Percentiles rank a stretch among this genome's conserved stretches.
phyloP scores from a whole-genome alignment of 306 rosid species.

The Citrullus mucosospermus region DNA sequence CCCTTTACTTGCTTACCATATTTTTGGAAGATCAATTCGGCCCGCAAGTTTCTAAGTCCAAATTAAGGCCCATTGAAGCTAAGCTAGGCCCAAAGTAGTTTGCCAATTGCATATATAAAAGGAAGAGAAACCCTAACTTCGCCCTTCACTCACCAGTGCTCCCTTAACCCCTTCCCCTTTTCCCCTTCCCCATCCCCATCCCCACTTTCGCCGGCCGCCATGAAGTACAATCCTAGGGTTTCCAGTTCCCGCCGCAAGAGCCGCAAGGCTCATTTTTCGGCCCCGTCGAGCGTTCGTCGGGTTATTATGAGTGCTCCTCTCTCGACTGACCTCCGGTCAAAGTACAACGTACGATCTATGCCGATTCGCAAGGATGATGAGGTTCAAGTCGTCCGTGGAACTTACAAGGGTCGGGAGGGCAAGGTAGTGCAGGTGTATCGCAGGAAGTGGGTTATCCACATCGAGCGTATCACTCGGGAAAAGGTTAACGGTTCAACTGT shows the following conservation, averaged over 20 bases:
- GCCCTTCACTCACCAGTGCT: too few relatives aligned
- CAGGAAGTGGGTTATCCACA: constrained; percentile 90
- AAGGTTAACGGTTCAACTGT: constrained; percentile 62
- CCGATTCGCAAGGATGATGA: constrained; percentile 92
- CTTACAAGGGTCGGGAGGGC: constrained; percentile 88
- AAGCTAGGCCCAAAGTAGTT: background rate
- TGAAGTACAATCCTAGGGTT: constrained; percentile 84
- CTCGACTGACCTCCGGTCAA: constrained; percentile 62
- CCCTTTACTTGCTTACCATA: too few relatives aligned
- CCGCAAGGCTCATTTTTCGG: constrained; percentile 90
- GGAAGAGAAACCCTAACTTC: background rate
- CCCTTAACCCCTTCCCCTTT: background rate
- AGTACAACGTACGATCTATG: constrained; percentile 82
- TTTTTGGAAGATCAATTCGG: background rate
- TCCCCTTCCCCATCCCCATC: background rate
- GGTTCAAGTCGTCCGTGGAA: constrained; percentile 82
- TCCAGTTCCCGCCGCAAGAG: constrained; percentile 86
- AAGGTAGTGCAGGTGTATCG: constrained; percentile 89
- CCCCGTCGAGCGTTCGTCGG: constrained; percentile 89
- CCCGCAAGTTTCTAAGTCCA: background rate
- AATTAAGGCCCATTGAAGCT: background rate
- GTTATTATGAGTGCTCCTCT: constrained; percentile 87
- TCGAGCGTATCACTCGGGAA: constrained; percentile 86
- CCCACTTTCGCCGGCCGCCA: constrained; percentile 2
- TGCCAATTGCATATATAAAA: background rate